These are phyloP conservation scores for Psilocybe tampanensis DNA, from an alignment of 768 basidiomycete genomes.

Conservation along the genomic window DNA sequence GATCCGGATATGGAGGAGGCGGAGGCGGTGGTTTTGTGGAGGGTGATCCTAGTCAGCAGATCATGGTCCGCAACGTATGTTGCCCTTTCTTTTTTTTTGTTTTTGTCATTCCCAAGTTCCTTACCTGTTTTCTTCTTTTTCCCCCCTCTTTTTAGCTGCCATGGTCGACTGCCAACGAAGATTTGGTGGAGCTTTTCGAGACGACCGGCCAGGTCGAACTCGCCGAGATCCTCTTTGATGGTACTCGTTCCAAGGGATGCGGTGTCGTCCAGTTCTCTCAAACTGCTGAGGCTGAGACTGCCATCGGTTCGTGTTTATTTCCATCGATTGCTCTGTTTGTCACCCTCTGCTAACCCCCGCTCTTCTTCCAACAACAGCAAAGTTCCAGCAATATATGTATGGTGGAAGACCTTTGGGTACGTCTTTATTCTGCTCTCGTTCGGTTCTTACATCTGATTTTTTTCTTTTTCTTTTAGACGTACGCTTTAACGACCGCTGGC, in stretches of 20 bases:
- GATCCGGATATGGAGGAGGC: slow-evolving; percentile 29
- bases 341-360: too few relatives aligned
- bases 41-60: slow-evolving; percentile 92
- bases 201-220: slow-evolving; percentile 95
- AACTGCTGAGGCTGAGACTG: slow-evolving; percentile 88
- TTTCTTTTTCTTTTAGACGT: slow-evolving; percentile 56
- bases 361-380: slow-evolving; percentile 51
- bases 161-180: slow-evolving; percentile 99
- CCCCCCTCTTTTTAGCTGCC: slow-evolving; percentile 62
- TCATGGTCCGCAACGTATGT: slow-evolving; percentile 97
- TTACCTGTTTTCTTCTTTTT: background rate
- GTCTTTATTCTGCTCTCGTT: slow-evolving; percentile 3
- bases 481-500: slow-evolving; percentile 95
- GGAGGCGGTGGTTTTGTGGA: slow-evolving; percentile 44
- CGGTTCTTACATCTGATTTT: background rate
- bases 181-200: slow-evolving; percentile 96
- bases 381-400: slow-evolving; percentile 96
- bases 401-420: slow-evolving; percentile 85
- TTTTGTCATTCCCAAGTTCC: too few relatives aligned
- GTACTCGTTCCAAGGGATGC: slow-evolving; percentile 89
- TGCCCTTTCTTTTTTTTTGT: background rate
- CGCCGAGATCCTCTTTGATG: slow-evolving; percentile 94
- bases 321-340: background rate
- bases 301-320: slow-evolving; percentile 59
- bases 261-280: slow-evolving; percentile 96